phyloP scores from a whole-genome alignment of 352 stramenopile species.

The Albugo laibachii region DNA sequence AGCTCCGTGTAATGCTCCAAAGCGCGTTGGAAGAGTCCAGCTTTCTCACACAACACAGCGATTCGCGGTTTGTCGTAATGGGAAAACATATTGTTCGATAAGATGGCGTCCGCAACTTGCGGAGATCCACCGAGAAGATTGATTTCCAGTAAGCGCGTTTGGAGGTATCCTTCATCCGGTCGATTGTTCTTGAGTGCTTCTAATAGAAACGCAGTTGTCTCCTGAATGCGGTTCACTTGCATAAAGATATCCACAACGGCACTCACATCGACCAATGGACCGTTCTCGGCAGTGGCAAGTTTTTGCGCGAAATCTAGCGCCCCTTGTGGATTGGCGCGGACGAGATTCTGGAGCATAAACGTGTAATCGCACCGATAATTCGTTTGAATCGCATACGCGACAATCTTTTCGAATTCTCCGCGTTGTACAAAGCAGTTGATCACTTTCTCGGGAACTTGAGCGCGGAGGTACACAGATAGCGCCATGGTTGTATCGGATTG shows the following conservation, averaged over 20 bases:
- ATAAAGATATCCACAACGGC: slow-evolving; percentile 99
- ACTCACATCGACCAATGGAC: slow-evolving; percentile 95
- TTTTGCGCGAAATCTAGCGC: slow-evolving; percentile 97
- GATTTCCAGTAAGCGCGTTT: slow-evolving; percentile 99
- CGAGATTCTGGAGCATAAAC: slow-evolving; percentile 97
- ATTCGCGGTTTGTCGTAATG: slow-evolving; percentile 98
- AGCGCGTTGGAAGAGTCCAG: slow-evolving; percentile 95
- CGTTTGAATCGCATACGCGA: slow-evolving; percentile 86
- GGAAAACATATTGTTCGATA: slow-evolving; percentile 98
- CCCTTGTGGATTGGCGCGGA: slow-evolving; percentile 94
- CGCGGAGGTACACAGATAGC: slow-evolving; percentile 94
- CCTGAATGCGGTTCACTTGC: slow-evolving; percentile 96
- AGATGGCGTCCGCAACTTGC: slow-evolving; percentile 98
- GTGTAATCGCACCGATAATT: slow-evolving; percentile 99
- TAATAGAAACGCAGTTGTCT: slow-evolving; percentile 98
- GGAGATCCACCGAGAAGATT: slow-evolving; percentile 98
- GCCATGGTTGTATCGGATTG: slow-evolving; percentile 95
- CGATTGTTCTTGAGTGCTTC: slow-evolving; percentile 98
- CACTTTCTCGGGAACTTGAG: slow-evolving; percentile 96
- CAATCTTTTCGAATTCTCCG: slow-evolving; percentile 99
- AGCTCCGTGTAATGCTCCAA: slow-evolving; percentile 99
- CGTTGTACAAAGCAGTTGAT: slow-evolving; percentile 99
- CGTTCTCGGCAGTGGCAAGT: slow-evolving; percentile 88
- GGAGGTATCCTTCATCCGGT: slow-evolving; percentile 95
- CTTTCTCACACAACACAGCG: slow-evolving; percentile 95